A percentile compares a stretch with the other conserved stretches of the same genome.
Evolutionary conservation across 2,329 filamentous ascomycete species (phyloP).

Genomic region (Myotisia sp.): DNA sequence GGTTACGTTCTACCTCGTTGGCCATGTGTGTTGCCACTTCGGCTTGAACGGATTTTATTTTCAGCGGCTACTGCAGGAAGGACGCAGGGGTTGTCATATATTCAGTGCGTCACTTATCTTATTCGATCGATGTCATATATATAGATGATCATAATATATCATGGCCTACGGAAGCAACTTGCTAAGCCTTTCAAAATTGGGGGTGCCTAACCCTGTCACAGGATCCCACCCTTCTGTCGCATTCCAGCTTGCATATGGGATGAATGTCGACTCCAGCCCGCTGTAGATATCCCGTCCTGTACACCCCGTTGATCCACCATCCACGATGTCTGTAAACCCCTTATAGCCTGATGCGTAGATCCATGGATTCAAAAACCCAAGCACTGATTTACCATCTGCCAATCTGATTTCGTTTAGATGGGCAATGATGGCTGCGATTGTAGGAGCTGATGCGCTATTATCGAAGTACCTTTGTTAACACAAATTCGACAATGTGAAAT

Average conservation of each 20-base stretch:
- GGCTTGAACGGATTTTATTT: no score
- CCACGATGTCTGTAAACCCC: conserved; percentile 37
- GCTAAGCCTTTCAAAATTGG: conserved; percentile 15
- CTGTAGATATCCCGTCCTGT: conserved; percentile 17
- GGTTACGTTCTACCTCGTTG: no score
- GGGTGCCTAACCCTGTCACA: conserved; percentile 31
- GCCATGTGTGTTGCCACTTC: no score
- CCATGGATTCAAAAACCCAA: conserved; percentile 51
- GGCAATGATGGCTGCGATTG: conserved; percentile 48
- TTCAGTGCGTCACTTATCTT: no score
- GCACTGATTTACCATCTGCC: conserved; percentile 35
- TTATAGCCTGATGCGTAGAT: conserved; percentile 36
- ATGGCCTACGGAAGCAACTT: conserved; percentile 8
- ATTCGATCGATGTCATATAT: no score
- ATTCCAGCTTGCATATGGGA: conserved; percentile 38
- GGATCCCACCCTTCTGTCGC: conserved; percentile 39
- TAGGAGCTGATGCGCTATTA: conserved; percentile 43
- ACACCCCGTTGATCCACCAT: conserved; percentile 36
- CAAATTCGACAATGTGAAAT: background rate
- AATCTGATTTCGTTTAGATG: conserved; percentile 51
- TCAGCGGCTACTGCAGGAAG: no score
- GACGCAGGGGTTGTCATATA: no score
- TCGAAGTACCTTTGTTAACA: background rate
- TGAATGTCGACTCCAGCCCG: conserved; percentile 11
- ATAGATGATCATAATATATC: no score